Base-by-base conservation (phyloP, 1,284 basidiomycete genomes). In the Malassezia equina region DNA sequence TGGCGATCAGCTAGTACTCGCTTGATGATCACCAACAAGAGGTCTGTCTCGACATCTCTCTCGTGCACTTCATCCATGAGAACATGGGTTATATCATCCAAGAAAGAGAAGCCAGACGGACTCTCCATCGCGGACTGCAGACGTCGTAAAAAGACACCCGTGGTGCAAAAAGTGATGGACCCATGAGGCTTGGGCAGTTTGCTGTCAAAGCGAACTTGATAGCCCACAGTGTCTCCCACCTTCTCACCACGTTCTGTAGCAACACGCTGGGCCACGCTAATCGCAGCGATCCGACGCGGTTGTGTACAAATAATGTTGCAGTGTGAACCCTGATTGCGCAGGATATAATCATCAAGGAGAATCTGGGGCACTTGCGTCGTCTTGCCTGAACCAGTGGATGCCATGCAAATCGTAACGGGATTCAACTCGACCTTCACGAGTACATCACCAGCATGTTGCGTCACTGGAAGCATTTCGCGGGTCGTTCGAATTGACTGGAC, bases 31-130 rank as follows among this genome's bases (percentile, higher is more conserved):
- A 93, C 88, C 8, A 98, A 81, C 43, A 93, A 77, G 43, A 96
- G 78, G 75, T 96, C 93, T 0, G 89, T 94, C 72, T 95, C 90
- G 54, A 95, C 84, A 68, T 94, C 90, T 28, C 91, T 84, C 76
- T 95, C 90, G 75, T 98, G 91, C 2, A 93, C 91, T 76, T 98
- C 91, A 75, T 98, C 91, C 39, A 95, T 87, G 34, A 95, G 77
- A 58, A 96, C 82, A 76, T 96, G 91, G 7, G 90, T 90, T 44
- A 94, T 81, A 52, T 83, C 80, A 66, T 95, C 90, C 61, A 95
- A 79, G 62, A 76, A 79, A 9, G 60, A 58, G 29, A 67, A 62
- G 31, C 75, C 71, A 21, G 34, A 28, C 0, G 31, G 21, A 7
- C 24, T 42, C 12, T 45, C 31, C n/a, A 44, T n/a, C 15, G 85